Evolutionary conservation across 169 alveolate genomes (phyloP).

Genomic region (Blepharisma undulans): DNA sequence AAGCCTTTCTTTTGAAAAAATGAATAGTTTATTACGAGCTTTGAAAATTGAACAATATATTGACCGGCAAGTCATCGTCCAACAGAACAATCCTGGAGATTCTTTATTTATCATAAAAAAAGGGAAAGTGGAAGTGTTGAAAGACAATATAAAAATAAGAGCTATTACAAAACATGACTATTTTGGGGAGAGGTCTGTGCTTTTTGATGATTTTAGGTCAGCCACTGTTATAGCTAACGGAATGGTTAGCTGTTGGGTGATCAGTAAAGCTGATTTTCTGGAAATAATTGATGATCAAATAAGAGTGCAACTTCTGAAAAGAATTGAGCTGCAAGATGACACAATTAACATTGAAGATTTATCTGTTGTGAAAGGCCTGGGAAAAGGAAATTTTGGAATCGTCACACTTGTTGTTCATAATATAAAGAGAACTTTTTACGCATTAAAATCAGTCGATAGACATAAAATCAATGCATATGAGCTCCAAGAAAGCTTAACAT

Average conservation of each 20-base stretch:
- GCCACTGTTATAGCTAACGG: slow-evolving; percentile 90
- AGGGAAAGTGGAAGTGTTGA: slow-evolving; percentile 52
- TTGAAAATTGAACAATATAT: neutral
- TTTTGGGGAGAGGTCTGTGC: slow-evolving; percentile 94
- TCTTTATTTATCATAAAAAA: slow-evolving; percentile 50
- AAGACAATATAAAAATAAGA: slow-evolving; percentile 39
- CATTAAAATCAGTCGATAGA: slow-evolving; percentile 91
- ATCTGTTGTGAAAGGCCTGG: slow-evolving; percentile 77
- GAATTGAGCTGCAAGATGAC: slow-evolving; percentile 92
- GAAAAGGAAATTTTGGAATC: slow-evolving; percentile 92
- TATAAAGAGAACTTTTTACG: slow-evolving; percentile 81
- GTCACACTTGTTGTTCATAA: slow-evolving; percentile 87
- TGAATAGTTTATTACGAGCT: neutral
- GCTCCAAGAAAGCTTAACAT: slow-evolving; percentile 85
- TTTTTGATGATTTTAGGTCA: slow-evolving; percentile 91
- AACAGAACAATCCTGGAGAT: slow-evolving; percentile 46
- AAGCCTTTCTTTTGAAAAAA: neutral
- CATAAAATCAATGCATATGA: slow-evolving; percentile 76
- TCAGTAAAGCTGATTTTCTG: slow-evolving; percentile 44
- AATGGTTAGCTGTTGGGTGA: slow-evolving; percentile 38
- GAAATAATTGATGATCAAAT: slow-evolving; percentile 55
- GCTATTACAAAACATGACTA: slow-evolving; percentile 85
- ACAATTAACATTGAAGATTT: slow-evolving; percentile 87
- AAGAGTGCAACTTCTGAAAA: slow-evolving; percentile 88
- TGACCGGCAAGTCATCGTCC: slow-evolving; percentile 40